Evolutionary conservation across 768 basidiomycete species (phyloP).

Genomic region (Fomitopsis serialis): DNA sequence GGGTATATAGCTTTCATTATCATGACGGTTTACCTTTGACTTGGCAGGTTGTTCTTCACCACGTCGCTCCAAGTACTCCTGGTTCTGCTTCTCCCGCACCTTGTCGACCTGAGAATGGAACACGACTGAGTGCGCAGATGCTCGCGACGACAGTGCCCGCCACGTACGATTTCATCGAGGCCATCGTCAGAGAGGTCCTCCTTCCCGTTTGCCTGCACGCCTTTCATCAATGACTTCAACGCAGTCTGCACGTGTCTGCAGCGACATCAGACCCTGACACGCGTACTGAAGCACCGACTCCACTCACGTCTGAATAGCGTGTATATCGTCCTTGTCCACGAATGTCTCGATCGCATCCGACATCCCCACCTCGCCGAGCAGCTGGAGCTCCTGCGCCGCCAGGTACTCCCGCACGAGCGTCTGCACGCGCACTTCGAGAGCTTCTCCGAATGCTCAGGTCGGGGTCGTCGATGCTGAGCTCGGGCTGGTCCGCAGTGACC

Average conservation of each 20-base stretch:
- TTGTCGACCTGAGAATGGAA: constrained; percentile 45
- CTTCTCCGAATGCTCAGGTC: constrained; percentile 65
- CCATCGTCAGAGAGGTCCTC: constrained; percentile 69
- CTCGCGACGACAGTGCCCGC: neutral
- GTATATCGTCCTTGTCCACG: constrained; percentile 95
- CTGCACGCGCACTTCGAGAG: constrained; percentile 79
- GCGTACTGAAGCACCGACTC: too few species aligned
- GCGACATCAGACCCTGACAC: too few species aligned
- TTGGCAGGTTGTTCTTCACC: constrained; percentile 30
- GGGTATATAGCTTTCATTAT: neutral
- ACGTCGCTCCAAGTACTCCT: constrained; percentile 49
- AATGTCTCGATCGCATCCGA: constrained; percentile 91
- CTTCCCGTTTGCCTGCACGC: constrained; percentile 56
- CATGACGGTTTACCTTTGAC: too few species aligned
- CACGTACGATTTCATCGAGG: constrained; percentile 66
- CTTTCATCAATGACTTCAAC: constrained; percentile 59
- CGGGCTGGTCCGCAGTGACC: constrained; percentile 70
- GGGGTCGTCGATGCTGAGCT: constrained; percentile 76
- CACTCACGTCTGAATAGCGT: constrained; percentile 83
- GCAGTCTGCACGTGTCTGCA: constrained; percentile 61
- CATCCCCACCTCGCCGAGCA: constrained; percentile 87
- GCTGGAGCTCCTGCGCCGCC: constrained; percentile 86
- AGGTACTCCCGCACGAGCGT: constrained; percentile 91
- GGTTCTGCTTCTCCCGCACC: constrained; percentile 67
- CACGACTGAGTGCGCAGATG: neutral